These are phyloP conservation scores for Pontederia paniculata DNA, from an alignment of 176 grass and related monocot genomes.

Conservation along the genomic window DNA sequence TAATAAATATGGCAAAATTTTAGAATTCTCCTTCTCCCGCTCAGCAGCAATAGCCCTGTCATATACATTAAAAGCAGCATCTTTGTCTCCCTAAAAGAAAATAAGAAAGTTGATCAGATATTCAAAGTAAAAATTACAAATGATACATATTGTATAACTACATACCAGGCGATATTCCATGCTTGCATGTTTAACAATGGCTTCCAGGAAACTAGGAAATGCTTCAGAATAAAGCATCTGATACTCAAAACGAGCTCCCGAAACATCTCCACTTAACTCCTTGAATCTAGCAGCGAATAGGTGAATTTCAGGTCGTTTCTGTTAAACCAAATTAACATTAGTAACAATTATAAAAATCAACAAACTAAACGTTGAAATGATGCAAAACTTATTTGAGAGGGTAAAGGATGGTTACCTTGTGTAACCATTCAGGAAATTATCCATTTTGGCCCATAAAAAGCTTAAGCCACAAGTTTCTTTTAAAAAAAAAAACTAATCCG, in stretches of 20 bases:
- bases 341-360: neutral
- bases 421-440: too few relatives aligned
- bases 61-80: constrained; percentile 62
- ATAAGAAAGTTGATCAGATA: constrained; percentile 6
- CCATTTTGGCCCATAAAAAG: too few relatives aligned
- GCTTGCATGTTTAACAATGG: constrained; percentile 86
- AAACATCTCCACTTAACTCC: constrained; percentile 68
- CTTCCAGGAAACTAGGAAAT: constrained; percentile 78
- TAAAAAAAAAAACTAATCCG: too few relatives aligned
- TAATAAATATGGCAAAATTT: constrained; percentile 48
- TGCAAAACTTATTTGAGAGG: too few relatives aligned
- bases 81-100: constrained; percentile 50
- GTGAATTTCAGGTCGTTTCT: constrained; percentile 97
- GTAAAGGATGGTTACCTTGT: too few relatives aligned
- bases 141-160: neutral
- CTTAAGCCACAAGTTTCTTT: too few relatives aligned
- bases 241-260: constrained; percentile 66
- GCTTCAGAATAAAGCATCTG: constrained; percentile 71
- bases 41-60: constrained; percentile 72
- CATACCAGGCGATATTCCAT: constrained; percentile 83
- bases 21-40: constrained; percentile 61
- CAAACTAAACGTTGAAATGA: too few relatives aligned
- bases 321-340: constrained; percentile 21
- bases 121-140: neutral
- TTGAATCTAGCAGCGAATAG: constrained; percentile 79